phyloP scores from a whole-genome alignment of 2,329 filamentous ascomycete species.

The Arthrobotrys entomopaga region DNA sequence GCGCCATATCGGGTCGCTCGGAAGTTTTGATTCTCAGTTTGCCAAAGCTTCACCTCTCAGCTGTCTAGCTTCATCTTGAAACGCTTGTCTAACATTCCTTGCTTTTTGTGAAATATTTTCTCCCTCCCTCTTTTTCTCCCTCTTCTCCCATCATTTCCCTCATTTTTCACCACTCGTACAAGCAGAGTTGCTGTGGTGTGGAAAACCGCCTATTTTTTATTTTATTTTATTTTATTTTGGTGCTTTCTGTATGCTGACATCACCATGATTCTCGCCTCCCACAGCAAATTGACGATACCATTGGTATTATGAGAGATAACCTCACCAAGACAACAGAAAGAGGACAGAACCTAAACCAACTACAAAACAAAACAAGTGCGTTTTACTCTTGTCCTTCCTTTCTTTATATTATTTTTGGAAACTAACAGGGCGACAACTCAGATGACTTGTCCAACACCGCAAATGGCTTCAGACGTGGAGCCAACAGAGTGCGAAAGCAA shows the following conservation, averaged over 20 bases:
- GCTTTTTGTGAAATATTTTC: not conserved
- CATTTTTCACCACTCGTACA: not conserved
- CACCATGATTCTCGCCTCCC: constrained; percentile 56
- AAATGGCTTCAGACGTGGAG: constrained; percentile 93
- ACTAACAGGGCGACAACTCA: constrained; percentile 28
- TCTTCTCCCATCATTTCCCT: not conserved
- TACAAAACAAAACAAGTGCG: constrained; percentile 82
- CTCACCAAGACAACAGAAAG: constrained; percentile 96
- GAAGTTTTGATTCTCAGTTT: constrained; percentile 2
- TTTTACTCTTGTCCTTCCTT: not conserved
- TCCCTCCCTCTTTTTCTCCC: not conserved
- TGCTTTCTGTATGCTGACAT: constrained; percentile 26
- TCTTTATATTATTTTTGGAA: not conserved
- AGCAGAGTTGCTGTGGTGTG: no score
- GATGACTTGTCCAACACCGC: constrained; percentile 92
- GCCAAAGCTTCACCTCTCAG: not conserved
- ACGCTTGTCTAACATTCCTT: not conserved
- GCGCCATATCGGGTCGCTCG: not conserved
- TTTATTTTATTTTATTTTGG: no score
- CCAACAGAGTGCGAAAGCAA: constrained; percentile 94
- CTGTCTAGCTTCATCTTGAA: not conserved
- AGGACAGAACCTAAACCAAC: constrained; percentile 84
- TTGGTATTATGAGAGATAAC: constrained; percentile 95
- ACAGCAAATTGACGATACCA: constrained; percentile 96
- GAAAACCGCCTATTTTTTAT: no score